Conservation (phyloP, 192 early-diverging fungal species). For the Dissophora globulifera region DNA sequence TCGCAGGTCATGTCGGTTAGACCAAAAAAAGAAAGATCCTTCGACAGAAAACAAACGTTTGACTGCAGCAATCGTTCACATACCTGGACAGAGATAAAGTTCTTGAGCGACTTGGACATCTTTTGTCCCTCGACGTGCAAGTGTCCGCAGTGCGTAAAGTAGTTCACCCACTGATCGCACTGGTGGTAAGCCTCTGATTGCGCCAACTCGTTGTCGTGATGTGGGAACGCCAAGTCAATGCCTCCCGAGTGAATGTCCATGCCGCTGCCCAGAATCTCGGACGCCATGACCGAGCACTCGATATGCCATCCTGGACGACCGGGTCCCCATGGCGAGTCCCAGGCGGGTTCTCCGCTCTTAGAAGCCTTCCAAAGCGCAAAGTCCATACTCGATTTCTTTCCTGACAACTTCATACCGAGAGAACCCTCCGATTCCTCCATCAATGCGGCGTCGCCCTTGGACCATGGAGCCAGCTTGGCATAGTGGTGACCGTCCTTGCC, state of each 20-base stretch:
- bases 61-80: background rate
- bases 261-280: conserved; percentile 84
- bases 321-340: conserved; percentile 92
- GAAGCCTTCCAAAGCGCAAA: conserved; percentile 98
- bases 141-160: conserved; percentile 97
- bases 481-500: conserved; percentile 87
- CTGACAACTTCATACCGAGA: conserved; percentile 70
- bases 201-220: conserved; percentile 98
- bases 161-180: conserved; percentile 97
- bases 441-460: conserved; percentile 81
- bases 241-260: conserved; percentile 98
- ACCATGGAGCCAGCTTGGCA: conserved; percentile 93
- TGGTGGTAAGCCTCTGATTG: conserved; percentile 94
- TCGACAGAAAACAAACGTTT: no score
- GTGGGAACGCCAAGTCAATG: conserved; percentile 95
- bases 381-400: conserved; percentile 80
- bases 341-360: conserved; percentile 93
- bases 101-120: conserved; percentile 99
- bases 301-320: conserved; percentile 99
- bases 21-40: background rate
- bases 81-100: conserved; percentile 93
- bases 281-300: conserved; percentile 99
- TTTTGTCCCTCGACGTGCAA: conserved; percentile 95
- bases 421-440: conserved; percentile 94
- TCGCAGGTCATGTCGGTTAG: no score